Conservation (phyloP, 148 eudicot genomes). For the Rhododendron simsii region DNA sequence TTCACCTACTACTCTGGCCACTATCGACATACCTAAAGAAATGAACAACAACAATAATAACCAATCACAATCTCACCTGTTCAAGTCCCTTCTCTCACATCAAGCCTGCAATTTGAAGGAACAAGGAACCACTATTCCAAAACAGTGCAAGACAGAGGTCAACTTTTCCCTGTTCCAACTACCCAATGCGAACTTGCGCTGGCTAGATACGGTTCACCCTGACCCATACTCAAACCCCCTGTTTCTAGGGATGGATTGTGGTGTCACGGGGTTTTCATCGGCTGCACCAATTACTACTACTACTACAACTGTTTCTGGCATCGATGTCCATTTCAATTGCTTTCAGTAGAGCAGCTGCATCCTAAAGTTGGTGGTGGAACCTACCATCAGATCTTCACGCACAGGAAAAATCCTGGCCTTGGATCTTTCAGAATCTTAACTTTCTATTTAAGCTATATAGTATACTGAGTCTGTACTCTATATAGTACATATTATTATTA, state of each 20-base stretch:
- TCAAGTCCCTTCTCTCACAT: slow-evolving; percentile 24
- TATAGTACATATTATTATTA: not conserved
- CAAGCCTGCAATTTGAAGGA: slow-evolving; percentile 14
- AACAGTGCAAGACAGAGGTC: slow-evolving; percentile 32
- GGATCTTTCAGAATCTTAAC: not conserved
- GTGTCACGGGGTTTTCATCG: not conserved
- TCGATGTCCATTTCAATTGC: slow-evolving; percentile 19
- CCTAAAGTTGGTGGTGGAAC: slow-evolving; percentile 21
- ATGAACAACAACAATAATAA: slow-evolving; percentile 1
- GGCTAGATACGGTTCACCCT: slow-evolving; percentile 1
- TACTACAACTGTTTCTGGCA: slow-evolving; percentile 16
- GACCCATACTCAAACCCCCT: slow-evolving; percentile 8
- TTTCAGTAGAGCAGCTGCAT: slow-evolving; percentile 5
- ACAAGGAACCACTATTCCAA: slow-evolving; percentile 6
- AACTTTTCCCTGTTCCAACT: slow-evolving; percentile 13
- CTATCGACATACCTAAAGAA: not conserved
- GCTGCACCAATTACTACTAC: not conserved
- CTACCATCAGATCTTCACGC: slow-evolving; percentile 9
- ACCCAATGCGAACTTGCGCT: slow-evolving; percentile 7
- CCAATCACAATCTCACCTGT: slow-evolving; percentile 11
- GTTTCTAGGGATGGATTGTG: slow-evolving; percentile 3
- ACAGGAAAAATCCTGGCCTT: slow-evolving; percentile 31
- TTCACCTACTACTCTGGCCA: not conserved
- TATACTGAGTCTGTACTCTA: not conserved
- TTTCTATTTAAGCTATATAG: not conserved